Evolutionary conservation across 108 stramenopile species (phyloP), one percentile per base, ranked within the genome.

Genomic region (Cylindrotheca closterium): DNA sequence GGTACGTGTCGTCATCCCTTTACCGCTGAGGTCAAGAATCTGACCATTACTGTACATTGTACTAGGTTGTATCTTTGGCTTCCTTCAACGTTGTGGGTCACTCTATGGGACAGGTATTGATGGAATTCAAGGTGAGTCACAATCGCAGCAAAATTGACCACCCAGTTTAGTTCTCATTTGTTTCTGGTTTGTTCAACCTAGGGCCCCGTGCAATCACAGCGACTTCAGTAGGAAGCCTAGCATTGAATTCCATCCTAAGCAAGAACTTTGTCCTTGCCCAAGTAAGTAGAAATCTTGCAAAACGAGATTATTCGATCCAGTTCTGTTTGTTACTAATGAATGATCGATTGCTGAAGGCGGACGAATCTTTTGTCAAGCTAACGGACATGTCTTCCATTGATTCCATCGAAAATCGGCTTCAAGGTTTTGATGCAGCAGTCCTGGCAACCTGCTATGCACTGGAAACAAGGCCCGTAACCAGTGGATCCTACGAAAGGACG

Each of bases 61-160:
- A n/a, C n/a, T n/a, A n/a, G n/a, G n/a, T 53, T 73, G 48, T 57
- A 54, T 77, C 24, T 92, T 79, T 75, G 91, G 91, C 0, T 92
- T 88, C 71, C 60, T 88, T 17, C 91, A 92, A 60, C 79, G 91
- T 12, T 87, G 85, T 37, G 68, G 79, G 17, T 67, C 73, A 4
- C 51, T 92, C 56, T 92, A 92, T 63, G 91, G 86, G 17, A 88
- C 91, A 10, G 91, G 91, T 19, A 81, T 92, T 25, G 74, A 73
- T 15, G 79, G 79, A 33, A 34, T 70, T 27, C 66, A 48, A 31
- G 64, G 72, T 12, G n/a, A n/a, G n/a, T n/a, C n/a, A n/a, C n/a
- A n/a, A n/a, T n/a, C n/a, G n/a, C n/a, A n/a, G n/a, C n/a, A n/a
- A n/a, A n/a, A n/a, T n/a, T n/a, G n/a, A n/a, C n/a, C n/a, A n/a